These are phyloP conservation scores for Pestalotiopsis sp. DNA, from an alignment of 2,329 filamentous ascomycete genomes.

Conservation along the genomic window DNA sequence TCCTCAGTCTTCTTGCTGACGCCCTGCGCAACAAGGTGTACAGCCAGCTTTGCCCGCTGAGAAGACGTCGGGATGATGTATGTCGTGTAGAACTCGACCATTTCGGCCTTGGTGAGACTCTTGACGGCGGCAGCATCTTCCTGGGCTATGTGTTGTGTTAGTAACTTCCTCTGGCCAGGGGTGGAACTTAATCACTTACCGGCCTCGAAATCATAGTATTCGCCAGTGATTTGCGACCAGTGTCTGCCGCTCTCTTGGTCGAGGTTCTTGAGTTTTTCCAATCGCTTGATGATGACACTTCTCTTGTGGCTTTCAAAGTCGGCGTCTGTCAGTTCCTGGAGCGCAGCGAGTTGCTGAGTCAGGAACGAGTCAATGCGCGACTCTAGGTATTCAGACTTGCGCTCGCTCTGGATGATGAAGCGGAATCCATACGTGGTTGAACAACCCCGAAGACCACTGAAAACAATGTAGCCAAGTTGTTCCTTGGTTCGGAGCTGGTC, in stretches of 20 bases:
- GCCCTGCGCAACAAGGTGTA: constrained; percentile 80
- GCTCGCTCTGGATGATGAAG: constrained; percentile 92
- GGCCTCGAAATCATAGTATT: constrained; percentile 88
- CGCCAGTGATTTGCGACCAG: constrained; percentile 82
- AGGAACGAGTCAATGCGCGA: constrained; percentile 87
- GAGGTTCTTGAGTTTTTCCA: constrained; percentile 93
- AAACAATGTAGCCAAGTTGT: constrained; percentile 95
- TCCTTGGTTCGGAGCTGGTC: constrained; percentile 96
- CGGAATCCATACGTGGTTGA: constrained; percentile 83
- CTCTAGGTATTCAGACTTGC: constrained; percentile 81
- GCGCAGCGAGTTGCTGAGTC: constrained; percentile 10
- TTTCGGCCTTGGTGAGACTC: constrained; percentile 74
- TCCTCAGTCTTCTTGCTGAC: constrained; percentile 43
- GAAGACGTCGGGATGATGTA: constrained; percentile 77
- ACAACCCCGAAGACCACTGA: constrained; percentile 73
- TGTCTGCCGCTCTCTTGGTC: constrained; percentile 80
- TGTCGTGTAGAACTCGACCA: constrained; percentile 76
- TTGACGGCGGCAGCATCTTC: constrained; percentile 77
- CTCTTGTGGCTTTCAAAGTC: constrained; percentile 92
- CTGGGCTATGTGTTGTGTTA: constrained; percentile 53
- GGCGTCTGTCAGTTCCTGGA: constrained; percentile 63
- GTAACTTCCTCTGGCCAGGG: neutral
- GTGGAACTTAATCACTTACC: constrained; percentile 55
- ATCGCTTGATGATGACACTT: constrained; percentile 81
- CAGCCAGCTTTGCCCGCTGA: constrained; percentile 77